Evolutionary conservation across 2,329 filamentous ascomycete species (phyloP).

Genomic region (Mollisiaceae sp.): DNA sequence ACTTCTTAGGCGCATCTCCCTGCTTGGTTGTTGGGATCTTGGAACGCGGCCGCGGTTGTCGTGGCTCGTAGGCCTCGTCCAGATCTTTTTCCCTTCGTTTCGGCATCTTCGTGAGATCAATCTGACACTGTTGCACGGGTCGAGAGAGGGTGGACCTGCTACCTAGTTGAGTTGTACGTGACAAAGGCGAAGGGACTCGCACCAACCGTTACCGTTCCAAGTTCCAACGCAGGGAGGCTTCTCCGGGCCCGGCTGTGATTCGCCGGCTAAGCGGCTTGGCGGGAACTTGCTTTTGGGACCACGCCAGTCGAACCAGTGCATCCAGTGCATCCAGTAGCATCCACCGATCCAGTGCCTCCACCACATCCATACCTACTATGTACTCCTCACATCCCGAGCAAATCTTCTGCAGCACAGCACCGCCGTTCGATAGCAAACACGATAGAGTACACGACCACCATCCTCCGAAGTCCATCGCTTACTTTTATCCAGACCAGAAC

Average conservation of each 20-base stretch:
- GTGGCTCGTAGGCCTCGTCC: slow-evolving; percentile 28
- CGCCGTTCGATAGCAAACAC: not conserved
- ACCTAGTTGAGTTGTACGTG: not conserved
- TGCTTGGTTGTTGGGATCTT: slow-evolving; percentile 25
- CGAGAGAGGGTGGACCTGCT: not conserved
- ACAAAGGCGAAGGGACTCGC: not conserved
- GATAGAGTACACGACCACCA: not conserved
- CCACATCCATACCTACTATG: too few species aligned
- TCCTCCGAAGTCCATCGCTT: slow-evolving; percentile 8
- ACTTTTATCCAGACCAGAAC: slow-evolving; percentile 30
- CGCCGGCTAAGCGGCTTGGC: not conserved
- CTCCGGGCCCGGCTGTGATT: not conserved
- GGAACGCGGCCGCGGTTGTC: slow-evolving; percentile 39
- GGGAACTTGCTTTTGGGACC: not conserved
- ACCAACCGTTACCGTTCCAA: too few species aligned
- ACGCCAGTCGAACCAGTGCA: not conserved
- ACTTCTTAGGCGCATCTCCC: slow-evolving; percentile 6
- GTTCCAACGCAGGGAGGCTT: slow-evolving; percentile 1
- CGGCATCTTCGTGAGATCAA: slow-evolving; percentile 28
- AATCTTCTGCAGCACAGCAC: slow-evolving; percentile 11
- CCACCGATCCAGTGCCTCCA: too few species aligned
- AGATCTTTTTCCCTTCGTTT: slow-evolving; percentile 39
- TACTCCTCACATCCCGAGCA: not conserved
- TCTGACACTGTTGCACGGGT: slow-evolving; percentile 1
- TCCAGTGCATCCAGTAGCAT: not conserved